Base-by-base conservation (phyloP, 1,284 basidiomycete genomes). In the Cystobasidium pallidum region DNA sequence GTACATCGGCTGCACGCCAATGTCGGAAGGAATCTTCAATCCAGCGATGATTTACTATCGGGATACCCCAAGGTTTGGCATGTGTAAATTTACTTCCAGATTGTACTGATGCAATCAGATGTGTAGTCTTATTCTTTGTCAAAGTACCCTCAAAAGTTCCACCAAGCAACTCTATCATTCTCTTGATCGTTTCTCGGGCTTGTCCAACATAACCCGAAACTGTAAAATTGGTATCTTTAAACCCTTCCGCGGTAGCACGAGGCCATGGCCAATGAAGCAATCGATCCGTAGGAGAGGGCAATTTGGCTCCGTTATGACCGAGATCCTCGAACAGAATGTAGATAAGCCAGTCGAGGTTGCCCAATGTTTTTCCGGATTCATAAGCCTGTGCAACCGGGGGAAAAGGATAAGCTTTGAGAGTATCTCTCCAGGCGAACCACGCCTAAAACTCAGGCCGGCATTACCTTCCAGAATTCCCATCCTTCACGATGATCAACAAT, bases 201-300 rank as follows among this genome's bases (percentile, higher is more conserved):
- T 88, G 86, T 1, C 91, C 92, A 0, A 90, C 90, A 79, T 94
- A 94, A 79, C 93, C 94, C 0, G 92, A 91, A 1, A 94, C 84
- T 0, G 92, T 91, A 72, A 94, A 61, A 26, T 41, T 71, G 28
- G 36, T 49, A 19, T 58, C 36, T 32, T 26, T 43, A 43, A 73
- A 74, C 13, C 34, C 77, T 15, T 72, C 73, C 13, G 86, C 82
- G 0, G 81, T 79, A 8, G 78, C 78, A n/a, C 77, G 77, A 0
- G 85, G 86, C 1, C 84, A 81, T 0, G 87, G 87, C 72, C 85
- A 88, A 77, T 88, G 86, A 3, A 87, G 79, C 4, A 88, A 80
- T 58, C 85, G 88, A 73, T 91, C 87, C 32, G 87, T 84, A 0
- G 92, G 91, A 8, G 87, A 83, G 3, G 86, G 83, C 6, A 91